Evolutionary conservation across 495 filamentous ascomycete species (phyloP).

Genomic region (Xylaria nigripes): DNA sequence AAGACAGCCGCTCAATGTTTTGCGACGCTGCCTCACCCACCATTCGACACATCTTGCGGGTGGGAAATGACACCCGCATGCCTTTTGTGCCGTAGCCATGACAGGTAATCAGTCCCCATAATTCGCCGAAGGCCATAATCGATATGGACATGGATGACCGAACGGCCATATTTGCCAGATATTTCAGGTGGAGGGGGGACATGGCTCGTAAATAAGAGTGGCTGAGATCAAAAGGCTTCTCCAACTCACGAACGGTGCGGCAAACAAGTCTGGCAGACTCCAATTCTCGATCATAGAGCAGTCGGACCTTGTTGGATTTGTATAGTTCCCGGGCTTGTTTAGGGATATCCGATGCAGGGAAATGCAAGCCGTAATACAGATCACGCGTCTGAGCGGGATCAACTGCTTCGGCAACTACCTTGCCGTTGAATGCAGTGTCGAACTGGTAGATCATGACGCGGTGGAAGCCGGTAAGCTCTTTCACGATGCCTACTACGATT

Average conservation of each 20-base stretch:
- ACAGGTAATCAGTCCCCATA: slow-evolving; percentile 88
- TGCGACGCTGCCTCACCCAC: slow-evolving; percentile 80
- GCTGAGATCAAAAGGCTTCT: slow-evolving; percentile 74
- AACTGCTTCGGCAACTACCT: slow-evolving; percentile 80
- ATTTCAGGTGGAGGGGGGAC: slow-evolving; percentile 84
- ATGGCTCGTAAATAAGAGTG: slow-evolving; percentile 83
- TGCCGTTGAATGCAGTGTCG: slow-evolving; percentile 72
- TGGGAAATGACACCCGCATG: slow-evolving; percentile 86
- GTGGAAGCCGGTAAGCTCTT: slow-evolving; percentile 88
- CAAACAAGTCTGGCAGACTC: slow-evolving; percentile 78
- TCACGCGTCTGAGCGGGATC: slow-evolving; percentile 74
- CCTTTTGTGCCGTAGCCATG: slow-evolving; percentile 71
- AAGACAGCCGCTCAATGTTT: slow-evolving; percentile 85
- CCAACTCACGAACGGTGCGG: slow-evolving; percentile 64
- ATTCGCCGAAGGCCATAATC: slow-evolving; percentile 71
- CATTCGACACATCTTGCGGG: slow-evolving; percentile 89
- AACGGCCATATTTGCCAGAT: slow-evolving; percentile 83
- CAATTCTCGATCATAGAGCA: slow-evolving; percentile 69
- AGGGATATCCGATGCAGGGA: slow-evolving; percentile 87
- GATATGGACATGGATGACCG: slow-evolving; percentile 93
- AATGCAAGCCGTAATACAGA: slow-evolving; percentile 82
- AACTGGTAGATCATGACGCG: slow-evolving; percentile 94
- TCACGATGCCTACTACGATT: slow-evolving; percentile 67
- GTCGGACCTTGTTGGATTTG: slow-evolving; percentile 69
- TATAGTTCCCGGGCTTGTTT: slow-evolving; percentile 77